Evolutionary conservation across 192 early-diverging fungal genomes (phyloP), one percentile per base, ranked within the genome.

Genomic region (Entomortierella parvispora): DNA sequence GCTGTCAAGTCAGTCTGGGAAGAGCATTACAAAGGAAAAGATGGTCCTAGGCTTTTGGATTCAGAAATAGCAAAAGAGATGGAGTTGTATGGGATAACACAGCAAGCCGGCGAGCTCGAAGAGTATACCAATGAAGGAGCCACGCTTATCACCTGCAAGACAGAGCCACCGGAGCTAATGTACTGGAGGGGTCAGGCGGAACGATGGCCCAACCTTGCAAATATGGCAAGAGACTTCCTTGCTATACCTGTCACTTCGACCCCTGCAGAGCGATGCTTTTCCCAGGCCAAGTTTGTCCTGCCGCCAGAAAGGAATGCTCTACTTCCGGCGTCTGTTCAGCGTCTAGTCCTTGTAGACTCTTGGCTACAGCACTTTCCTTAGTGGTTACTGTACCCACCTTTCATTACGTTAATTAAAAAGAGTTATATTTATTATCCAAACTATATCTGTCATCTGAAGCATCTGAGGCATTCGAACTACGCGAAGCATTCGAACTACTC

Each of bases 221-320:
- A 34, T 6, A 65, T 65, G 64, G 64, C 51, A 6, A 25, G 44
- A 17, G 53, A 65, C 20, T 65, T 56, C 44, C 64, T 65, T 7
- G 64, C 64, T 53, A 65, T 65, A 23, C 64, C 53, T 7, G 64
- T 55, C 2, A 67, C 65, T 15, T 67, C 65, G 4, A 67, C 65
- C 11, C 54, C 52, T 33, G 52, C 65, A 5, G 53, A 65, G 29
- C 17, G 64, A 18, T 65, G 64, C 31, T 65, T 65, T 29, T 65
- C 64, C 28, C 64, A 65, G 43, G 64, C 64, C 17, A 65, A 55
- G 50, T 53, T 23, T 12, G 22, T 53, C 26, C 49, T 65, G 15
- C 62, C 62, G 7, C 62, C 48, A 2, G 50, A 51, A 54, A 65
- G 62, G 40, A 65, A 65, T 40, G n/a, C 50, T 29, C 62, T 65